Evolutionary conservation across 192 early-diverging fungal genomes (phyloP).

Genomic region (Backusella liffmaniae): DNA sequence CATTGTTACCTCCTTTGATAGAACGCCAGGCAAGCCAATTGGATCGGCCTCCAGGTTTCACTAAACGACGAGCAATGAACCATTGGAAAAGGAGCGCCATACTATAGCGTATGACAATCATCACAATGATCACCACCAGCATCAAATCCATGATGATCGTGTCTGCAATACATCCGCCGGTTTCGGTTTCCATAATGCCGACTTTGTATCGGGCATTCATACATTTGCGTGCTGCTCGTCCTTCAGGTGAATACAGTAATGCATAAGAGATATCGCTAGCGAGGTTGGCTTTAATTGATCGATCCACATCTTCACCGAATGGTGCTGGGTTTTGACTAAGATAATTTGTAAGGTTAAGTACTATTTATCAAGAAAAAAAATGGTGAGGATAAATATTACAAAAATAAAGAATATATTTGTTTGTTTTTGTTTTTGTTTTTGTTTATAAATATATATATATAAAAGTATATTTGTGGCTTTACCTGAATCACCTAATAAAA

Average conservation of each 20-base stretch:
- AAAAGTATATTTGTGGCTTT: slow-evolving; percentile 11
- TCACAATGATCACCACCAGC: slow-evolving; percentile 54
- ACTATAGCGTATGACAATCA: slow-evolving; percentile 59
- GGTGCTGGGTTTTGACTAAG: neutral
- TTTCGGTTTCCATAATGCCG: slow-evolving; percentile 59
- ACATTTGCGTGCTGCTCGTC: slow-evolving; percentile 40
- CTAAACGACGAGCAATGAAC: slow-evolving; percentile 56
- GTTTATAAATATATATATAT: neutral
- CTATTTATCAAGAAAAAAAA: slow-evolving; percentile 21
- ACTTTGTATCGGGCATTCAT: slow-evolving; percentile 45
- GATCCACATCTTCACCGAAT: slow-evolving; percentile 19
- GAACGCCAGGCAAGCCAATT: slow-evolving; percentile 52
- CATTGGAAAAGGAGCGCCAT: slow-evolving; percentile 66
- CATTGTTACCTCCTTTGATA: slow-evolving; percentile 35
- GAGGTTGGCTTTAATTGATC: neutral
- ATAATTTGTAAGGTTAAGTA: slow-evolving; percentile 37
- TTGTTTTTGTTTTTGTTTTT: neutral
- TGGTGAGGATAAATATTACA: neutral
- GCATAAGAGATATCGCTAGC: slow-evolving; percentile 31
- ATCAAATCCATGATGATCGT: slow-evolving; percentile 56
- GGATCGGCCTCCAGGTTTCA: slow-evolving; percentile 47
- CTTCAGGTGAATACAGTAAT: slow-evolving; percentile 18
- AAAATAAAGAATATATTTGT: neutral
- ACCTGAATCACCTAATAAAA: slow-evolving; percentile 31
- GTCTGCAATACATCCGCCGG: slow-evolving; percentile 57